phyloP scores from a whole-genome alignment of 75 land plant genomes.

The Picea glauca region DNA sequence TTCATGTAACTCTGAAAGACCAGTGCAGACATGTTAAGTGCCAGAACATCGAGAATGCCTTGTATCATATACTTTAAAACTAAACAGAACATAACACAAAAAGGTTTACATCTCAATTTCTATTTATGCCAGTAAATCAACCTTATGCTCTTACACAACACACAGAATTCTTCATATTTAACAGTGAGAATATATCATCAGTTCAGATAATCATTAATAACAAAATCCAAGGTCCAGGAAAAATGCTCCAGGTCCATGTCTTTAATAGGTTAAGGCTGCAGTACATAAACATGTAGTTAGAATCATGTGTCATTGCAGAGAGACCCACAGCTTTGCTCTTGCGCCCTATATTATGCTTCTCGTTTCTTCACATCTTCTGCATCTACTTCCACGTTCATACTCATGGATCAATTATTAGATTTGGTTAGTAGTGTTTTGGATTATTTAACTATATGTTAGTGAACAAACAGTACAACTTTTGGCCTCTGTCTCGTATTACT shows the following conservation, averaged over 20 bases:
- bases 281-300: neutral
- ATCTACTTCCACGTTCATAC: too few species aligned
- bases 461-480: too few species aligned
- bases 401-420: too few species aligned
- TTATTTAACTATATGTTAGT: too few species aligned
- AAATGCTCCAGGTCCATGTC: neutral
- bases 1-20: conserved; percentile 47
- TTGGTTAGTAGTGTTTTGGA: too few species aligned
- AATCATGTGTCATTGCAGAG: neutral
- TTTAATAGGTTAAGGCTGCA: neutral
- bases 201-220: neutral
- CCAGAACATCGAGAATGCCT: neutral
- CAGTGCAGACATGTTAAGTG: neutral
- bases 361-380: too few species aligned
- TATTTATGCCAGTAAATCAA: neutral
- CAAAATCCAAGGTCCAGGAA: neutral
- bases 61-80: neutral
- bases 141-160: neutral
- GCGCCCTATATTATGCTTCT: too few species aligned
- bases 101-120: neutral
- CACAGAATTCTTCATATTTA: neutral
- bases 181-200: neutral
- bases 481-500: too few species aligned
- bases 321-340: too few species aligned
- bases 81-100: neutral